These are phyloP conservation scores for Ananas comosus DNA, from an alignment of 176 grass and related monocot genomes.

Conservation along the genomic window DNA sequence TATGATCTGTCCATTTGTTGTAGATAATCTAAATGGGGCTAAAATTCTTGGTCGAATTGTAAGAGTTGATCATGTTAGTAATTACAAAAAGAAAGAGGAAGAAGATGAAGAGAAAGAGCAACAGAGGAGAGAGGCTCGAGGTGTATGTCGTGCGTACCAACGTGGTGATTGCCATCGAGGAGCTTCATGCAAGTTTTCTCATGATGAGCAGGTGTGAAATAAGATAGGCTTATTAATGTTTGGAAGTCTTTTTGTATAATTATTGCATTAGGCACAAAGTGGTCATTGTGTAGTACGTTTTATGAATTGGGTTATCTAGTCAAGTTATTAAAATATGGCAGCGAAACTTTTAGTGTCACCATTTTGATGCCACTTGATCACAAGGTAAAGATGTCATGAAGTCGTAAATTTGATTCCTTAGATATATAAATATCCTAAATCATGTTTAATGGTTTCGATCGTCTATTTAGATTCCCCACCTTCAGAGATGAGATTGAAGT, in stretches of 20 bases:
- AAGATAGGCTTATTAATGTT: constrained; percentile 1
- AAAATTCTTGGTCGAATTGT: constrained; percentile 77
- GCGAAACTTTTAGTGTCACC: too few relatives aligned
- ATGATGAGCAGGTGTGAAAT: constrained; percentile 55
- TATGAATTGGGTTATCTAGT: too few relatives aligned
- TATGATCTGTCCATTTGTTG: not conserved
- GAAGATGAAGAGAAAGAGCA: constrained; percentile 64
- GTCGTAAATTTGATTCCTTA: too few relatives aligned
- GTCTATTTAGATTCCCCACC: too few relatives aligned
- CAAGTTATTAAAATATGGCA: too few relatives aligned
- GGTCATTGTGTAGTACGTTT: not conserved
- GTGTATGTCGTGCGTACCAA: constrained; percentile 90
- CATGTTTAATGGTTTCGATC: too few relatives aligned
- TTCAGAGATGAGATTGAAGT: too few relatives aligned
- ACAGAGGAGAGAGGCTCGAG: constrained; percentile 67
- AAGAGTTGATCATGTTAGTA: constrained; percentile 84
- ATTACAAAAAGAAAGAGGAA: constrained; percentile 94
- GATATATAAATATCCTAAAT: too few relatives aligned
- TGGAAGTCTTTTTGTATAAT: not conserved
- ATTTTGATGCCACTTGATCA: too few relatives aligned
- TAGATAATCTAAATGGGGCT: constrained; percentile 92
- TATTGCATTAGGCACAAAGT: not conserved
- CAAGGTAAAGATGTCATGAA: too few relatives aligned
- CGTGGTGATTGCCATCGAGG: constrained; percentile 87
- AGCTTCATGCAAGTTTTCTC: constrained; percentile 77